Conservation (phyloP, 805 yeast genomes). For the Kuraishia piskuri region DNA sequence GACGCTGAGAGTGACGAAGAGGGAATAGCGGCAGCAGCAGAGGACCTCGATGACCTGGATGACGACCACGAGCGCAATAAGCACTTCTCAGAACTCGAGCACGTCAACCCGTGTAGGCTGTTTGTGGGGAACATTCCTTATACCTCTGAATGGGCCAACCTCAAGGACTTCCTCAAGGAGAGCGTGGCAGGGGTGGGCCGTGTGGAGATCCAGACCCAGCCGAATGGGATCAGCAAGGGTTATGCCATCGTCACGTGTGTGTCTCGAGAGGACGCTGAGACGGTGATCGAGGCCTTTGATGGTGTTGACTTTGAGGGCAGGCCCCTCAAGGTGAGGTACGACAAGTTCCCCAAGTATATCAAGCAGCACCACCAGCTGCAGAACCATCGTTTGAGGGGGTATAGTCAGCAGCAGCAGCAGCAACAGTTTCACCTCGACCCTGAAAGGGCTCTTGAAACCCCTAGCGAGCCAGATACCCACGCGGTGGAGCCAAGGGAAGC, state of each 20-base stretch:
- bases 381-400: not conserved
- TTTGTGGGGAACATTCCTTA: constrained; percentile 54
- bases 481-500: no score
- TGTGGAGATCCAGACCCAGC: constrained; percentile 34
- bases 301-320: constrained; percentile 51
- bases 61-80: constrained; percentile 9
- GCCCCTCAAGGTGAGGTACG: constrained; percentile 50
- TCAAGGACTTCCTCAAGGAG: constrained; percentile 22
- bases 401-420: not conserved
- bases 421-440: not conserved
- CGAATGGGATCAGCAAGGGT: constrained; percentile 40
- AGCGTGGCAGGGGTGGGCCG: constrained; percentile 24
- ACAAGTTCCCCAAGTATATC: constrained; percentile 38
- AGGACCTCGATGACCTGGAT: constrained; percentile 11
- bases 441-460: no score
- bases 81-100: constrained; percentile 17
- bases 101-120: constrained; percentile 33
- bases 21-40: constrained; percentile 12
- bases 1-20: constrained; percentile 4
- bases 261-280: constrained; percentile 34
- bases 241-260: constrained; percentile 56
- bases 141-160: constrained; percentile 26
- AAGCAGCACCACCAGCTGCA: constrained; percentile 5
- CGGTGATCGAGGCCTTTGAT: constrained; percentile 41
- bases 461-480: no score